Percentiles rank a stretch among this genome's conserved stretches.
Conservation (phyloP, 345 rosid species). For the Aquilaria malaccensis region DNA sequence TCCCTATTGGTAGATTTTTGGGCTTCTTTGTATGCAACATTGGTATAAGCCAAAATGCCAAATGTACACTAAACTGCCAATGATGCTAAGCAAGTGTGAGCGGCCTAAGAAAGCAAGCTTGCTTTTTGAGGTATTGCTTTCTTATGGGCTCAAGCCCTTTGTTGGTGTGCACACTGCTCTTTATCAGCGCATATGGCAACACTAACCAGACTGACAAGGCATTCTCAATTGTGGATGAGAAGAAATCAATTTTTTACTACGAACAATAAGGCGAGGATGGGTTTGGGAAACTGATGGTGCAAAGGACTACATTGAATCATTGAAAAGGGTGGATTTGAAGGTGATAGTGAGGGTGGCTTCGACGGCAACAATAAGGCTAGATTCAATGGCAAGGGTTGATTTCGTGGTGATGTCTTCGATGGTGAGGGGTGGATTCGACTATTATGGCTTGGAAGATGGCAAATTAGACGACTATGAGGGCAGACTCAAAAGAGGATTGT, state of each 20-base stretch:
- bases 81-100: constrained; percentile 74
- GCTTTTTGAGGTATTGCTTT: constrained; percentile 56
- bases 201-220: constrained; percentile 49
- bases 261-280: constrained; percentile 13
- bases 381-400: no score
- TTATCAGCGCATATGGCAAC: constrained; percentile 54
- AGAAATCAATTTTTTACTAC: constrained; percentile 68
- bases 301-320: no score
- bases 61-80: constrained; percentile 51
- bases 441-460: no score
- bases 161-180: constrained; percentile 78
- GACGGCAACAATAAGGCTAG: no score
- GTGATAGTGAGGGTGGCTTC: no score
- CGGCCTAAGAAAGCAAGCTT: constrained; percentile 63
- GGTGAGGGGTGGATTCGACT: no score
- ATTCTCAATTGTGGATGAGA: constrained; percentile 45
- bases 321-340: no score
- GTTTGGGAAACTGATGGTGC: no score
- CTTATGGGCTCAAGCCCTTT: constrained; percentile 66
- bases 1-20: constrained; percentile 41
- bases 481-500: no score
- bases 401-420: no score
- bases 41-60: constrained; percentile 81
- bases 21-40: constrained; percentile 66
- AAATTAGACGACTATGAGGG: no score